Percentiles rank a stretch among this genome's conserved stretches.
Evolutionary conservation across 108 stramenopile species (phyloP).

Genomic region (Nannochloropsis gaditana): DNA sequence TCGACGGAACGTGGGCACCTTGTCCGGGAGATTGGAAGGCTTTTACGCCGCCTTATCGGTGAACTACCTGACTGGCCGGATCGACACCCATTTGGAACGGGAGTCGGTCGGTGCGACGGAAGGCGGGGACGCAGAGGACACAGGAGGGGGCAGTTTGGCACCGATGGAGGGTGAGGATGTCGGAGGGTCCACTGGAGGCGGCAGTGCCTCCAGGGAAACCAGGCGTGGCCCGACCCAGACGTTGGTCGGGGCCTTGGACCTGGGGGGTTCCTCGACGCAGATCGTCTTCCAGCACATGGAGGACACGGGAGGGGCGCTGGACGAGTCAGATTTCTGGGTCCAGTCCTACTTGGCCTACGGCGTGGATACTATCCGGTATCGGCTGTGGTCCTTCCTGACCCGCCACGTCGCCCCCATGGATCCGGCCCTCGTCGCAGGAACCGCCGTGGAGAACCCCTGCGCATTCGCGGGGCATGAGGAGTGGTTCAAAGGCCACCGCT

Average conservation of each 20-base stretch:
- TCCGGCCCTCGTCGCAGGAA: too few species aligned
- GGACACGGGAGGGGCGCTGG: slow-evolving; percentile 4
- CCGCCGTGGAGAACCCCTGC: slow-evolving; percentile 46
- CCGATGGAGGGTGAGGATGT: neutral
- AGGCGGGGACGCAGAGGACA: neutral
- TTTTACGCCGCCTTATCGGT: slow-evolving; percentile 50
- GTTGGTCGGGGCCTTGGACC: slow-evolving; percentile 35
- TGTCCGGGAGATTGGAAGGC: slow-evolving; percentile 45
- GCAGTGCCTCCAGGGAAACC: neutral
- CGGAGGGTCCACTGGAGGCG: slow-evolving; percentile 8
- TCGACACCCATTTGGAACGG: slow-evolving; percentile 45
- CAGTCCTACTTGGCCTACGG: slow-evolving; percentile 50
- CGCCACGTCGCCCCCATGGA: neutral
- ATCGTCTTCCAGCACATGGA: slow-evolving; percentile 30
- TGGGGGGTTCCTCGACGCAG: slow-evolving; percentile 40
- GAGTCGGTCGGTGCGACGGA: slow-evolving; percentile 23
- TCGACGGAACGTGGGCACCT: slow-evolving; percentile 42
- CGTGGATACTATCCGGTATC: slow-evolving; percentile 43
- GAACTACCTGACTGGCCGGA: slow-evolving; percentile 47
- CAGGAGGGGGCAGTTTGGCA: neutral
- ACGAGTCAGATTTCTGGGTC: slow-evolving; percentile 44
- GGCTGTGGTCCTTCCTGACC: slow-evolving; percentile 27
- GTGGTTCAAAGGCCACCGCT: slow-evolving; percentile 33
- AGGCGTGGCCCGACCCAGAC: neutral
- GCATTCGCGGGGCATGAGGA: slow-evolving; percentile 43